Conservation (phyloP, 768 basidiomycete genomes). For the Psilocybe cubensis region DNA sequence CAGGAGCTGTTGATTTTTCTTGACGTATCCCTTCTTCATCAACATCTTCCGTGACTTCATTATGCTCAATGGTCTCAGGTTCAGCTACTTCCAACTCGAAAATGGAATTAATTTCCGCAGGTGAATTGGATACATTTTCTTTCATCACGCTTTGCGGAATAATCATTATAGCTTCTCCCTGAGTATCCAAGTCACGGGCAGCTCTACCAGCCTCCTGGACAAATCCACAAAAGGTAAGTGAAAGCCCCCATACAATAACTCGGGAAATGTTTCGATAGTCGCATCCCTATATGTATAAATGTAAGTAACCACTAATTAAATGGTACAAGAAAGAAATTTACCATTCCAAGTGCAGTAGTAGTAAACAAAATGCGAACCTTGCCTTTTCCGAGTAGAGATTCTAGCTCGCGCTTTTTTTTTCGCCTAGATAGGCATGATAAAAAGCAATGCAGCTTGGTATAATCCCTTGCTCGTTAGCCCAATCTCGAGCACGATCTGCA, state of each 20-base stretch:
- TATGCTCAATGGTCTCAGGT: not conserved
- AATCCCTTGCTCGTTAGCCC: conserved; percentile 17
- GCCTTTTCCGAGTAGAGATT: conserved; percentile 6
- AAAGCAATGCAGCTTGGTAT: conserved; percentile 17
- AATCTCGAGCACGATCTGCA: conserved; percentile 15
- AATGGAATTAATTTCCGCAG: not conserved
- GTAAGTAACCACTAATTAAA: not conserved
- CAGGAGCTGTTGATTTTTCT: not conserved
- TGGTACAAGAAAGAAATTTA: no score
- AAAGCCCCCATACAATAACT: conserved; percentile 10
- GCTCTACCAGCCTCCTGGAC: conserved; percentile 9
- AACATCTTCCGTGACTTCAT: not conserved
- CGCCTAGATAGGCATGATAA: conserved; percentile 23
- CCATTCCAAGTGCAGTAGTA: no score
- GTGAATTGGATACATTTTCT: not conserved
- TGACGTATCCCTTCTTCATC: not conserved
- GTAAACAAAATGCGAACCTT: not conserved
- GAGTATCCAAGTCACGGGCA: not conserved
- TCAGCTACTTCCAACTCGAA: not conserved
- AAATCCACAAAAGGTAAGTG: conserved; percentile 11
- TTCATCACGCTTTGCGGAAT: conserved; percentile 2
- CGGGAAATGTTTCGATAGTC: conserved; percentile 16
- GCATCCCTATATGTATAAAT: conserved; percentile 11
- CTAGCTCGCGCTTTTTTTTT: conserved; percentile 19
- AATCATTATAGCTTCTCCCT: conserved; percentile 6